These are phyloP conservation scores for Albophoma yamanashiensis DNA, from an alignment of 2,329 filamentous ascomycete species.

Conservation along the genomic window DNA sequence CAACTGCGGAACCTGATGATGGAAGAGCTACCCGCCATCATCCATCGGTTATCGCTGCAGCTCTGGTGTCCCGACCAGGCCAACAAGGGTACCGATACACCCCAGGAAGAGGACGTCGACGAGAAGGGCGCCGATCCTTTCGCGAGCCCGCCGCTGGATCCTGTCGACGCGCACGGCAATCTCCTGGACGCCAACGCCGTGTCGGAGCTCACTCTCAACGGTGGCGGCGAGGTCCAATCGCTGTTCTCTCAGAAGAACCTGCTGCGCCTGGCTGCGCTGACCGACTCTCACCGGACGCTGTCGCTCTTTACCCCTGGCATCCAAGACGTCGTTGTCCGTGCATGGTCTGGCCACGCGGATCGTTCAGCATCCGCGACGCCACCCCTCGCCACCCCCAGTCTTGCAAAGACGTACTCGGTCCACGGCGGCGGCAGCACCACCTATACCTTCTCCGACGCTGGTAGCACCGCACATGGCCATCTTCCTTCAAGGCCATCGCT, in stretches of 20 bases:
- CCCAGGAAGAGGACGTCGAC: conserved; percentile 37
- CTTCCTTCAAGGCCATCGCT: conserved; percentile 60
- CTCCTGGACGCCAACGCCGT: conserved; percentile 65
- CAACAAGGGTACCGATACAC: conserved; percentile 34
- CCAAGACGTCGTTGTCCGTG: conserved; percentile 79
- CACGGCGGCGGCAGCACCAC: conserved; percentile 47
- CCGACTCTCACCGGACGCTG: conserved; percentile 79
- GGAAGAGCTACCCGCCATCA: conserved; percentile 94
- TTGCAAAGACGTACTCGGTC: conserved; percentile 55
- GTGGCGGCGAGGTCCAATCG: conserved; percentile 71
- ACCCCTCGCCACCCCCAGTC: conserved; percentile 34
- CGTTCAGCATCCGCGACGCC: conserved; percentile 48
- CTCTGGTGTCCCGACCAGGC: conserved; percentile 81
- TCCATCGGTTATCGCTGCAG: conserved; percentile 80
- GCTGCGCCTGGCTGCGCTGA: conserved; percentile 69
- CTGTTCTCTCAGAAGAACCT: conserved; percentile 95
- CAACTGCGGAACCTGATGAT: conserved; percentile 91
- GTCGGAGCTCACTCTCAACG: conserved; percentile 67
- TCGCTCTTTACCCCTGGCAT: conserved; percentile 91
- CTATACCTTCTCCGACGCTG: conserved; percentile 65
- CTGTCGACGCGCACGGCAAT: conserved; percentile 72
- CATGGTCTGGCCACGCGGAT: conserved; percentile 76
- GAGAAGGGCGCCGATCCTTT: conserved; percentile 68
- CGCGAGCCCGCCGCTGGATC: conserved; percentile 68
- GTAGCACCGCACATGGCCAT: conserved; percentile 51